Base-by-base conservation (phyloP, 2,329 filamentous ascomycete species). In the Cercospora citrullina region DNA sequence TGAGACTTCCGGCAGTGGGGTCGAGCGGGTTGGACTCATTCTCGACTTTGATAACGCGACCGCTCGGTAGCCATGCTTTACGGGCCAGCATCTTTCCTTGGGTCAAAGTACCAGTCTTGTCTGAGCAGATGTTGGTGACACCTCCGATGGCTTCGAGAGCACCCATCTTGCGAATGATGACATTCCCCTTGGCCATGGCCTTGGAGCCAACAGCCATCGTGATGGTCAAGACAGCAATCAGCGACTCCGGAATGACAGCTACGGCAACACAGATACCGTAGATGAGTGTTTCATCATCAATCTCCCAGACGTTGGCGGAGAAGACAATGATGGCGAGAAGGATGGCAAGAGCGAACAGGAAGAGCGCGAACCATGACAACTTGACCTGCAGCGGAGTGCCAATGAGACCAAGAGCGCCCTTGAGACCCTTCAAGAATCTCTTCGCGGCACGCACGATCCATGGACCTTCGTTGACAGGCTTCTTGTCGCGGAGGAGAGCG, bases 381-480 rank as follows among this genome's bases (percentile, higher is more conserved):
- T 92, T 94, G 72, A 90, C 89, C 80, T 95, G 92, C 51, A 96
- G 83, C 0, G 93, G 93, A 1, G 93, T 96, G 59, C 93, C 92
- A 64, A 71, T 86, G 36, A 82, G 71, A 63, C 80, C 80, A 21
- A 82, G 76, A 39, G 69, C 72, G 55, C 70, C 73, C 61, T 74
- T 76, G 67, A 74, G 87, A 64, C 90, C 84, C 62, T 89, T 88
- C 14, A 91, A 81, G 72, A 91, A 55, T 39, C 67, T 70, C 58
- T 70, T 71, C 18, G 36, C 61, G 18, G 59, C 60, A 9, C 73
- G 71, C 5, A 60, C 51, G 39, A 67, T 66, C 63, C 66, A 71
- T 14, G 71, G 63, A 33, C 70, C 67, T 63, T 71, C 55, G 6
- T 65, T 64, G 2, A 53, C 55, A 5, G 69, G 65, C 65, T 71